Base-by-base conservation (phyloP, 257 asterid genomes). In the Solanum stenotomum region DNA sequence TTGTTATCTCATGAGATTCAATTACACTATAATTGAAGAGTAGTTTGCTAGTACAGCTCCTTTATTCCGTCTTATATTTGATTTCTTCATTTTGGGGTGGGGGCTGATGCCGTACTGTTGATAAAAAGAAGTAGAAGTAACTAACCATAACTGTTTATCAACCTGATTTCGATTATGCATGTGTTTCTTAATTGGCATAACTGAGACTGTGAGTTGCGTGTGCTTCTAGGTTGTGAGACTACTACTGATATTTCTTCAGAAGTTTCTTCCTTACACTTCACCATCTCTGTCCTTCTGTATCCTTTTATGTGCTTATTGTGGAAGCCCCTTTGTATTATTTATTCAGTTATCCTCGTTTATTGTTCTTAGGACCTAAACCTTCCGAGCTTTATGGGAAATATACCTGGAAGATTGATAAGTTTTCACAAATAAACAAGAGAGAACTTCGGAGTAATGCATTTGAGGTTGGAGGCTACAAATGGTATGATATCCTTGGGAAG, bases 381-480 rank as follows among this genome's bases (percentile, higher is more conserved):
- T 75, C 91, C 33, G 90, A 87, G 84, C 88, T 92, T 52, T 92
- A 88, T 90, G 94, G 93, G 67, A 91, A 86, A 88, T 79, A 91
- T 87, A 92, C 94, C 46, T 92, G 94, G 94, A 92, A 91, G 93
- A 92, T 92, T 89, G 93, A 92, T 83, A 89, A 91, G 67, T 92
- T 92, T 71, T 92, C 94, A 77, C 93, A 92, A 87, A 92, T 88
- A 56, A 91, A 92, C 91, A 91, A 92, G 92, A 91, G 93, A 89
- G 94, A 92, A 86, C 93, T 92, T 65, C 91, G 92, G 74, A 92
- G 94, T 89, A 91, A 87, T 84, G 91, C 90, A 16, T 92, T 92
- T 88, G 93, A 89, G 88, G 93, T 91, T 84, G 94, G 94, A 59
- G 89, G 92, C 90, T 92, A 91, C 88, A 91, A 91, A 90, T 92